Conservation (phyloP, 371 early-diverging fungal genomes). For the Syncephalastrum sp. region DNA sequence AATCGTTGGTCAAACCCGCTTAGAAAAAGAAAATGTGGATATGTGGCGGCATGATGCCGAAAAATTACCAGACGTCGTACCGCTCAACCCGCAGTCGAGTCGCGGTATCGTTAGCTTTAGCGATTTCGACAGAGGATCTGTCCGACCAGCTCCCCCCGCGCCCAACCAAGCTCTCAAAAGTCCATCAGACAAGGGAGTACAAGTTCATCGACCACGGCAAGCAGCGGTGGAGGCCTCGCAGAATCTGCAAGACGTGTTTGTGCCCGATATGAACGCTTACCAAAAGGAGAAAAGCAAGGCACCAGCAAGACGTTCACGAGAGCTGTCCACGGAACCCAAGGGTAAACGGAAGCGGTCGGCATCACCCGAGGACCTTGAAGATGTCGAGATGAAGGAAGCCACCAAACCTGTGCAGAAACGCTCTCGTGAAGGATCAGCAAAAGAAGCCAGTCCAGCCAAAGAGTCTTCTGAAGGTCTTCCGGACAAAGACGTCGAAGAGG, state of each 20-base stretch:
- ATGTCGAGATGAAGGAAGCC: too few relatives aligned
- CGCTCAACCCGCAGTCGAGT: slow-evolving; percentile 1
- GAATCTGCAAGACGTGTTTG: slow-evolving; percentile 39
- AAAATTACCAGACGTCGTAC: slow-evolving; percentile 5
- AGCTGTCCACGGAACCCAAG: too few relatives aligned
- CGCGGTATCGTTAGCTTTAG: neutral
- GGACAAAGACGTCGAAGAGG: too few relatives aligned
- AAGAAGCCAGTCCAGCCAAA: too few relatives aligned
- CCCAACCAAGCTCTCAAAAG: neutral
- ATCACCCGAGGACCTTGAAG: too few relatives aligned
- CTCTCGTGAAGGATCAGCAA: too few relatives aligned
- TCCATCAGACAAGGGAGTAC: neutral
- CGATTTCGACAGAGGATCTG: neutral
- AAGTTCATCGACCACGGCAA: slow-evolving; percentile 34
- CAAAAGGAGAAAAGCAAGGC: slow-evolving; percentile 37
- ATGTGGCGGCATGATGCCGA: slow-evolving; percentile 25
- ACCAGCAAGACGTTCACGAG: neutral
- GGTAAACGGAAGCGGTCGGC: too few relatives aligned
- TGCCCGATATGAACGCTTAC: slow-evolving; percentile 55
- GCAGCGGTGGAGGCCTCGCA: slow-evolving; percentile 49
- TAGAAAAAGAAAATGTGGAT: slow-evolving; percentile 14
- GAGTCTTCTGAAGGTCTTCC: too few relatives aligned
- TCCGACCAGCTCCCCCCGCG: neutral
- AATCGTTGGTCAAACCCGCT: slow-evolving; percentile 28
- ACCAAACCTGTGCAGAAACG: too few relatives aligned